Percentiles rank a stretch among this genome's conserved stretches.
phyloP scores from a whole-genome alignment of 2,329 filamentous ascomycete genomes.

The Penicillium sp. region DNA sequence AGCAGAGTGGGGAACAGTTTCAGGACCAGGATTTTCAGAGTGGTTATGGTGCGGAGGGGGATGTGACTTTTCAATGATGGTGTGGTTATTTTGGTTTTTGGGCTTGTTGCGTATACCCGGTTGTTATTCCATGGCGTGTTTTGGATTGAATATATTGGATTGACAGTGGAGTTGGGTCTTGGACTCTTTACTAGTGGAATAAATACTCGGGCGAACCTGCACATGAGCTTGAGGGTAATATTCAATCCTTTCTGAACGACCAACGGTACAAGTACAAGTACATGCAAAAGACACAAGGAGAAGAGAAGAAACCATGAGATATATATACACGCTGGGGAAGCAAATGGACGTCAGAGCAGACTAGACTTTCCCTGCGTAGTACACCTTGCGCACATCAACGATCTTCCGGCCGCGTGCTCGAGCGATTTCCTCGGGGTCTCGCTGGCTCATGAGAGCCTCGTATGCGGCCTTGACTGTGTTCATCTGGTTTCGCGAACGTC shows the following conservation, averaged over 20 bases:
- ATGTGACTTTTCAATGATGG: slow-evolving; percentile 25
- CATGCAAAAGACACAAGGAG: slow-evolving; percentile 25
- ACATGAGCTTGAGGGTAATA: no score
- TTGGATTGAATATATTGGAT: background rate
- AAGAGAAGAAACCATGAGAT: slow-evolving; percentile 17
- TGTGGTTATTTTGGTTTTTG: background rate
- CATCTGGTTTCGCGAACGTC: slow-evolving; percentile 88
- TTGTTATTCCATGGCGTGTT: slow-evolving; percentile 10
- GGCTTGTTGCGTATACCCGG: slow-evolving; percentile 16
- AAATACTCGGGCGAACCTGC: no score
- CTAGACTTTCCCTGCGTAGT: slow-evolving; percentile 75
- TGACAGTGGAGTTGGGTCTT: background rate
- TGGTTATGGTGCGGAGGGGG: slow-evolving; percentile 20
- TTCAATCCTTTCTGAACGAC: no score
- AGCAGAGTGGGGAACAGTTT: slow-evolving; percentile 25
- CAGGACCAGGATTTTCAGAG: slow-evolving; percentile 18
- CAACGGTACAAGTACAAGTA: slow-evolving; percentile 29
- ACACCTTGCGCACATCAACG: slow-evolving; percentile 93
- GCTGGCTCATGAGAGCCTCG: slow-evolving; percentile 74
- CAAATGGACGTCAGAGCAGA: slow-evolving; percentile 1
- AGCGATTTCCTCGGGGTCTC: slow-evolving; percentile 82
- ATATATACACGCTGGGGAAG: slow-evolving; percentile 24
- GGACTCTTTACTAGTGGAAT: no score
- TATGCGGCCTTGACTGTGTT: slow-evolving; percentile 93
- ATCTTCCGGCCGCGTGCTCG: slow-evolving; percentile 87